Base-by-base conservation (phyloP, 495 filamentous ascomycete genomes). In the Thermochaetoides thermophila region DNA sequence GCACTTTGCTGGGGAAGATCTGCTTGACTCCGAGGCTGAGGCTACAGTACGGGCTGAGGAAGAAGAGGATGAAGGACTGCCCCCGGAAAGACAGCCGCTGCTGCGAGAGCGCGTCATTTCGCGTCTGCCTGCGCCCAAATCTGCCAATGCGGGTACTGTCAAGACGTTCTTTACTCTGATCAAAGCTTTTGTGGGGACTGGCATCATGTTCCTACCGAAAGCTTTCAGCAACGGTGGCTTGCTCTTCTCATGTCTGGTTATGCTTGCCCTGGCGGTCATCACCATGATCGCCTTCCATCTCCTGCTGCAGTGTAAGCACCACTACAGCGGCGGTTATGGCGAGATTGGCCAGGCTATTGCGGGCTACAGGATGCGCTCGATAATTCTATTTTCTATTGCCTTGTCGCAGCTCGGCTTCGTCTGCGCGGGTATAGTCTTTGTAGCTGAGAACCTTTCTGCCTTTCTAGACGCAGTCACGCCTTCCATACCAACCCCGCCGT, bases 371-470 rank as follows among this genome's bases (percentile, higher is more conserved):
- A 57, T 76, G 48, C 56, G 72, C 12, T 48, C 49, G 2, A 45
- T 78, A 8, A 71, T 76, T 24, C 59, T 77, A 3, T 49, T 35
- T 11, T 76, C 71, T n/a, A 69, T 79, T 36, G 63, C 66, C 7
- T 44, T 79, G n/a, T 76, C 71, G 0, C 74, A 79, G 44, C 50
- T 79, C 14, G 74, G 74, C 7, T 79, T 79, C 39, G 74, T 78
- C 27, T 76, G 71, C 42, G 62, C 73, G 0, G 71, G 72, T 22
- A 63, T 78, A 31, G 71, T 78, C 21, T 78, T 78, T 44, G 63
- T 66, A n/a, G 73, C 74, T 0, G 70, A 78, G 42, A 78, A 78
- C 42, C 40, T 76, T 9, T 53, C 50, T 9, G 63, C 64, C 0
- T 77, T 78, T 41, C 48, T 73, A 9, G 49, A 66, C 29, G 71